Percentiles rank a stretch among this genome's conserved stretches.
phyloP scores from a whole-genome alignment of 768 basidiomycete genomes.

The Dioszegia aurantiaca region DNA sequence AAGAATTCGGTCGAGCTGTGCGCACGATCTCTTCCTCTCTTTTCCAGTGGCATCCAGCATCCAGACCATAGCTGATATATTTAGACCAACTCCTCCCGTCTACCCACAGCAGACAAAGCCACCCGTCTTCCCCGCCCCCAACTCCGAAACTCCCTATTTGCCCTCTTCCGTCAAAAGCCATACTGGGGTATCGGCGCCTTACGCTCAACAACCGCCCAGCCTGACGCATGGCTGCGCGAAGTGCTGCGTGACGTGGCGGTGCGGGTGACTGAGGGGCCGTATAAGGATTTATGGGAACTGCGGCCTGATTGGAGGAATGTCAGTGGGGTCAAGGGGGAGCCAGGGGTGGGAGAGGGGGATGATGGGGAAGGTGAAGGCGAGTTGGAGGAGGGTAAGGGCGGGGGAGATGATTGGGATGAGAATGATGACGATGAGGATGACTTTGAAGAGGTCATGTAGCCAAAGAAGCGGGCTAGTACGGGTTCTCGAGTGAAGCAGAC shows the following conservation, averaged over 20 bases:
- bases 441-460: slow-evolving; percentile 21
- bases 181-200: slow-evolving; percentile 60
- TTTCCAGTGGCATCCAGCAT: not conserved
- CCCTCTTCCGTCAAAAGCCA: slow-evolving; percentile 70
- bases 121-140: slow-evolving; percentile 88
- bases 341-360: not conserved
- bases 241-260: slow-evolving; percentile 39
- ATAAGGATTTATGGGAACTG: slow-evolving; percentile 38
- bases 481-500: too few relatives aligned
- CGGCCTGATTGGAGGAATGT: slow-evolving; percentile 23
- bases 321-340: not conserved
- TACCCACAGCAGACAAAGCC: slow-evolving; percentile 57
- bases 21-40: too few relatives aligned
- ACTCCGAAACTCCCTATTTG: slow-evolving; percentile 77
- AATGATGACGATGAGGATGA: slow-evolving; percentile 28
- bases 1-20: too few relatives aligned
- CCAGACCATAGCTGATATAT: not conserved
- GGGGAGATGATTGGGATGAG: slow-evolving; percentile 13
- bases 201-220: slow-evolving; percentile 28
- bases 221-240: slow-evolving; percentile 40
- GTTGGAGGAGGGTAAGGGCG: slow-evolving; percentile 21
- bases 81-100: slow-evolving; percentile 11
- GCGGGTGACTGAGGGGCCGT: slow-evolving; percentile 31
- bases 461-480: too few relatives aligned
- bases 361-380: slow-evolving; percentile 15